Evolutionary conservation across 2,329 filamentous ascomycete species (phyloP), one percentile per base, ranked within the genome.

Genomic region (Ascochyta viciae-villosae): DNA sequence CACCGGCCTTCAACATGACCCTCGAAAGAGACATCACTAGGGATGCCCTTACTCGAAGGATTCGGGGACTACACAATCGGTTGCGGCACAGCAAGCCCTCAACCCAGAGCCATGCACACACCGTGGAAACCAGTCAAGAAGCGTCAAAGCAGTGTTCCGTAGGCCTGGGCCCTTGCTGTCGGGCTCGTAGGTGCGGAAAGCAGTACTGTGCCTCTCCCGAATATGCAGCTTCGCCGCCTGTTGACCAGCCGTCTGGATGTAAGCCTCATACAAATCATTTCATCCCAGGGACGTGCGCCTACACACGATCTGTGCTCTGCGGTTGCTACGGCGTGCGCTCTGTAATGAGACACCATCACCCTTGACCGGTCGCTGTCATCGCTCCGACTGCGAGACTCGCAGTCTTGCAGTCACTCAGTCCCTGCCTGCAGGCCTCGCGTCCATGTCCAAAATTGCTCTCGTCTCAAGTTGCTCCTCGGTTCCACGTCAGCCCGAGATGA

Each of bases 161-260:
- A 48, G 39, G 46, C 44, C 50, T 44, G 50, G 34, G 34, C 45
- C 44, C 51, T 48, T 54, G 38, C 31, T 48, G 26, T 44, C 33
- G 44, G 44, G 19, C 34, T 43, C 27, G 13, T 39, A 40, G 44
- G 33, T 49, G 51, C 45, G 35, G 41, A 29, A 45, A 35, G 19
- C 15, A 29, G 13, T 27, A 33, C 27, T 40, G 33, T 38, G 49
- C 40, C 40, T 27, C 13, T 47, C 19, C 37, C 34, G 44, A 26
- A 35, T 29, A 41, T 49, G 52, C 27, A 45, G 34, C 35, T 23
- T 49, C 27, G 45, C 51, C 16, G 51, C 39, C n/a, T 50, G n/a
- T 27, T 49, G 45, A 43, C 29, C n/a, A 40, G 22, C 44, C 23
- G 40, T 39, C 52, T 50, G 43, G 50, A 53, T 29, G 23, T 37